Base-by-base conservation (phyloP, 106 monocot genomes). In the Triglochin maritima region DNA sequence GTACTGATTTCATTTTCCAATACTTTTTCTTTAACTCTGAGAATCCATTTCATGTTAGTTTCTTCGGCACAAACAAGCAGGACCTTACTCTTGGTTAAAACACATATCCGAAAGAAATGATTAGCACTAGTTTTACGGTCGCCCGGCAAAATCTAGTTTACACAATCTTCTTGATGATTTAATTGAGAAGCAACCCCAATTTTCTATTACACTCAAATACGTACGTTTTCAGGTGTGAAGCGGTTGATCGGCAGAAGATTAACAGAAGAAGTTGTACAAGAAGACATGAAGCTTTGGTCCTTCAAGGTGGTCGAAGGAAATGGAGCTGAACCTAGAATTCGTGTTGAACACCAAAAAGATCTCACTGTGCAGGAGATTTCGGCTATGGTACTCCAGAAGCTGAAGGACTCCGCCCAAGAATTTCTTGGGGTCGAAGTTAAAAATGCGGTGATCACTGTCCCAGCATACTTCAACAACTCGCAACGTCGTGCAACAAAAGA, bases 291-390 rank as follows among this genome's bases (percentile, higher is more conserved):
- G 3, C 61, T 52, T 3, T 75, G 68, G 68, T 61, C 75, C n/a
- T 75, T 75, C 75, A 75, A 75, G 62, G 53, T 75, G 16, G 16
- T 66, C 17, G 4, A 67, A 4, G 61, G 68, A 4, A 49, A 59
- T 9, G 49, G 11, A 3, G 68, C 62, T 11, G 68, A 75, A 14
- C 75, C 75, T 3, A 63, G 68, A 50, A 68, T 75, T 57, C 60
- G 58, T 4, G 75, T 75, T 8, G 68, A 68, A 41, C 68, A 69
- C 17, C 60, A 69, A 61, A 47, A 0, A 29, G 0, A 61, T 42
- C 61, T 75, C 50, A 49, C 68, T 5, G 75, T 68, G 3, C 68
- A 75, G 43, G 75, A 75, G 60, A 68, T 75, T 52, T 75, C 75
- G 2, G 60, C 75, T 17, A 68, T 68, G 68, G 68, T 75, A 16